phyloP scores from a whole-genome alignment of 345 rosid genomes.

The Brassica juncea region DNA sequence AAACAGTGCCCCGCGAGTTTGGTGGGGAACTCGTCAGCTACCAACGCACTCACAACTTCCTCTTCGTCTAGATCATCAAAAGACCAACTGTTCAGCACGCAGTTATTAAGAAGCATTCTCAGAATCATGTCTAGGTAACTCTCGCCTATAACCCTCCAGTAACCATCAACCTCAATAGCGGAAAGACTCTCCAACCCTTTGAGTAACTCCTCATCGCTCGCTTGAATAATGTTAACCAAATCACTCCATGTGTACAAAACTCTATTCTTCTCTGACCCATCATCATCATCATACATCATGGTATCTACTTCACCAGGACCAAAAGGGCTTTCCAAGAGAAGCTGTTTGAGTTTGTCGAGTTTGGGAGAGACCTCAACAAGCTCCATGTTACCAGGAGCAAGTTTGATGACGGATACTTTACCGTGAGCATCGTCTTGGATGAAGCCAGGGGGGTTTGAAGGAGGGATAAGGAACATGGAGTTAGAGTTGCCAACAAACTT shows the following conservation, averaged over 20 bases:
- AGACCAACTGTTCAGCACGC: conserved; percentile 72
- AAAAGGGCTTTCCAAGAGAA: conserved; percentile 63
- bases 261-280: conserved; percentile 28
- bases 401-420: conserved; percentile 55
- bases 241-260: conserved; percentile 66
- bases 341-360: conserved; percentile 69
- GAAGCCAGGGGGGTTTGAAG: conserved; percentile 40
- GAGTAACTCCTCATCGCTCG: conserved; percentile 73
- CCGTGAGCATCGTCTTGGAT: conserved; percentile 31
- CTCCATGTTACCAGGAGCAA: conserved; percentile 76
- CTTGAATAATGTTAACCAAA: conserved; percentile 73
- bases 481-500: conserved; percentile 89
- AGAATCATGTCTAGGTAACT: conserved; percentile 65
- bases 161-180: conserved; percentile 82
- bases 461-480: conserved; percentile 76
- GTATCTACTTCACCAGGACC: conserved; percentile 44
- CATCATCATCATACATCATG: conserved; percentile 36
- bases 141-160: conserved; percentile 81
- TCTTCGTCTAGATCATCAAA: conserved; percentile 58
- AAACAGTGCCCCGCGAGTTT: conserved; percentile 66
- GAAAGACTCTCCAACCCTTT: conserved; percentile 59
- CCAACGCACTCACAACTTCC: conserved; percentile 56
- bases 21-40: conserved; percentile 65
- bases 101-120: conserved; percentile 64
- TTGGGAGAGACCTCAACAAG: conserved; percentile 85